Conservation (phyloP, 768 basidiomycete species). For the Coprinopsis strossmayeri region DNA sequence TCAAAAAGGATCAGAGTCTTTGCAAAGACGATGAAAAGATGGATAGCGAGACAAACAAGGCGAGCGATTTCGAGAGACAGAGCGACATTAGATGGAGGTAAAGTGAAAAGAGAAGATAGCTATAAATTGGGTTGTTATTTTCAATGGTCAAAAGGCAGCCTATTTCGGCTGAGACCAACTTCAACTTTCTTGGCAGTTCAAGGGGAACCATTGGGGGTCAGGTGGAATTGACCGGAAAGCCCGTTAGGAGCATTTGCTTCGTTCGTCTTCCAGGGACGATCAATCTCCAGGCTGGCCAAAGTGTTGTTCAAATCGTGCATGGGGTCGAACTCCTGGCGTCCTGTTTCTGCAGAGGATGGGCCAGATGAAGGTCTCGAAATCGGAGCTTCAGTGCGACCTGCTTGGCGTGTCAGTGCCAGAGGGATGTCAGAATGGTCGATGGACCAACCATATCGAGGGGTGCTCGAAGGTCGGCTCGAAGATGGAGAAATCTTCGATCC, state of each 20-base stretch:
- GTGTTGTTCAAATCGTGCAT: constrained; percentile 73
- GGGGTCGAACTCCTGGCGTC: constrained; percentile 38
- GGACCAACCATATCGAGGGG: constrained; percentile 39
- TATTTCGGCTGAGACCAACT: not conserved
- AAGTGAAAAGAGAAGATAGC: not conserved
- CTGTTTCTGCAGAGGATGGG: constrained; percentile 21
- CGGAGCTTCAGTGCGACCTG: constrained; percentile 38
- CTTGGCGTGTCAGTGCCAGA: constrained; percentile 32
- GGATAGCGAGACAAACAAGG: constrained; percentile 7
- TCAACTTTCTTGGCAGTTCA: not conserved
- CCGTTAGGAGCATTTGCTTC: constrained; percentile 7
- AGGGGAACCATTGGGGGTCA: constrained; percentile 1
- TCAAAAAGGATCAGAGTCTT: constrained; percentile 1
- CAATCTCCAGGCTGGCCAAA: constrained; percentile 68
- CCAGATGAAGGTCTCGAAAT: constrained; percentile 52
- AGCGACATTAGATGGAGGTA: constrained; percentile 3
- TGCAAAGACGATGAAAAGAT: not conserved
- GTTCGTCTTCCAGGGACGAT: constrained; percentile 27
- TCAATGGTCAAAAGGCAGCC: not conserved
- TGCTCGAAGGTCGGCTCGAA: constrained; percentile 36
- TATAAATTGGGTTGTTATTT: not conserved
- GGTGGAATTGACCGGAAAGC: constrained; percentile 7
- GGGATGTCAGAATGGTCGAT: constrained; percentile 33
- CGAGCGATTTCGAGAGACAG: constrained; percentile 3
- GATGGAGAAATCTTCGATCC: constrained; percentile 36